Conservation (phyloP, 2,329 filamentous ascomycete species). For the Pyrenochaeta sp. region DNA sequence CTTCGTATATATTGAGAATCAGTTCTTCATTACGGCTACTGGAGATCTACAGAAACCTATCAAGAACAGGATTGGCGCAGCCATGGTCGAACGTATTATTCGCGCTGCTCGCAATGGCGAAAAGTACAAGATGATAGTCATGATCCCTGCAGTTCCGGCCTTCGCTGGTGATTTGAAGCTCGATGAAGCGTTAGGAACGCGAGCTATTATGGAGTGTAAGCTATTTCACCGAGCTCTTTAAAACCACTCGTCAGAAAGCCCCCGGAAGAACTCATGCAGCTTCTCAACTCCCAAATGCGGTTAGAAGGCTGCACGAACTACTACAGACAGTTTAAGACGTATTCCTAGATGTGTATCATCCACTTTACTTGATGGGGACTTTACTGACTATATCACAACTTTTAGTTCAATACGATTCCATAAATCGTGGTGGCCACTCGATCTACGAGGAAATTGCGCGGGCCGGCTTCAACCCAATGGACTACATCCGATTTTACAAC, state of each 20-base stretch:
- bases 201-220: conserved; percentile 78
- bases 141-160: conserved; percentile 81
- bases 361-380: too few relatives aligned
- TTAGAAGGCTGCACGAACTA: too few relatives aligned
- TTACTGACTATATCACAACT: background rate
- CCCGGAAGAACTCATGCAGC: too few relatives aligned
- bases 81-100: conserved; percentile 79
- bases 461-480: conserved; percentile 72
- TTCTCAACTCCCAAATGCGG: too few relatives aligned
- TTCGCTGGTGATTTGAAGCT: conserved; percentile 82
- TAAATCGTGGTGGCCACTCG: conserved; percentile 77
- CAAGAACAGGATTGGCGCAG: conserved; percentile 78
- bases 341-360: too few relatives aligned
- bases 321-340: too few relatives aligned
- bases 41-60: conserved; percentile 75
- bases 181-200: conserved; percentile 76
- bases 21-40: conserved; percentile 90
- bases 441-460: conserved; percentile 76
- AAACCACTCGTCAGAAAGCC: too few relatives aligned
- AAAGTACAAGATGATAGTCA: conserved; percentile 76
- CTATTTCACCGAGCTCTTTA: too few relatives aligned
- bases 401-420: conserved; percentile 78
- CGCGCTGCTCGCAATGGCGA: conserved; percentile 72
- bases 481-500: conserved; percentile 87
- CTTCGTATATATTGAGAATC: conserved; percentile 83